Conservation (phyloP, 352 stramenopile species). For the Globisporangium yorkense region DNA sequence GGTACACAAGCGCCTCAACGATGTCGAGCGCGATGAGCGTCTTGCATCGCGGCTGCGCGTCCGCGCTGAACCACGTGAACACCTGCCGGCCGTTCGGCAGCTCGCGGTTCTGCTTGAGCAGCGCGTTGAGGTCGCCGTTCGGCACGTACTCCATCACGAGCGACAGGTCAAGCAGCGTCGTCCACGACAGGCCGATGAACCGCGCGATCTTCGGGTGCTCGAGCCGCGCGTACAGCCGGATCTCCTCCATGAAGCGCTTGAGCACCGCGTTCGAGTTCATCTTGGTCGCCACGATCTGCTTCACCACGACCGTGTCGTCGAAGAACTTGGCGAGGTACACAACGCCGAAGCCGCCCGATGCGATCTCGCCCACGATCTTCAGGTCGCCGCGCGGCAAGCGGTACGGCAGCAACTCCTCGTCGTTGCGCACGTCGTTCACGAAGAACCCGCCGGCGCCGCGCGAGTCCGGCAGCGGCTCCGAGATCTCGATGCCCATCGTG, state of each 20-base stretch:
- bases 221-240: slow-evolving; percentile 49
- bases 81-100: not conserved
- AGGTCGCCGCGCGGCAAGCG: slow-evolving; percentile 48
- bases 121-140: slow-evolving; percentile 32
- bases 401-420: slow-evolving; percentile 47
- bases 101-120: slow-evolving; percentile 8
- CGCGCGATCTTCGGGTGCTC: slow-evolving; percentile 47
- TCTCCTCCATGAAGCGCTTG: slow-evolving; percentile 53
- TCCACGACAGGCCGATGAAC: slow-evolving; percentile 49
- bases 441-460: slow-evolving; percentile 21
- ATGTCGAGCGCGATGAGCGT: slow-evolving; percentile 36
- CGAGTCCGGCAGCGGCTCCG: slow-evolving; percentile 5
- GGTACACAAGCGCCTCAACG: slow-evolving; percentile 37
- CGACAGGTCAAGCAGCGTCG: slow-evolving; percentile 35
- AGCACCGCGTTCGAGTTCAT: slow-evolving; percentile 18
- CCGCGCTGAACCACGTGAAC: slow-evolving; percentile 2
- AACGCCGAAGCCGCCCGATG: slow-evolving; percentile 50
- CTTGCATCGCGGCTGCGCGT: slow-evolving; percentile 22
- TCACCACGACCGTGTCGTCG: slow-evolving; percentile 30
- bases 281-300: slow-evolving; percentile 30
- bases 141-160: slow-evolving; percentile 44
- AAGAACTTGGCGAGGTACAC: slow-evolving; percentile 45
- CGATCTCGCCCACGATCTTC: slow-evolving; percentile 28
- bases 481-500: slow-evolving; percentile 3
- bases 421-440: slow-evolving; percentile 58